phyloP scores from a whole-genome alignment of 257 asterid genomes.

The Solanum appendiculatum region DNA sequence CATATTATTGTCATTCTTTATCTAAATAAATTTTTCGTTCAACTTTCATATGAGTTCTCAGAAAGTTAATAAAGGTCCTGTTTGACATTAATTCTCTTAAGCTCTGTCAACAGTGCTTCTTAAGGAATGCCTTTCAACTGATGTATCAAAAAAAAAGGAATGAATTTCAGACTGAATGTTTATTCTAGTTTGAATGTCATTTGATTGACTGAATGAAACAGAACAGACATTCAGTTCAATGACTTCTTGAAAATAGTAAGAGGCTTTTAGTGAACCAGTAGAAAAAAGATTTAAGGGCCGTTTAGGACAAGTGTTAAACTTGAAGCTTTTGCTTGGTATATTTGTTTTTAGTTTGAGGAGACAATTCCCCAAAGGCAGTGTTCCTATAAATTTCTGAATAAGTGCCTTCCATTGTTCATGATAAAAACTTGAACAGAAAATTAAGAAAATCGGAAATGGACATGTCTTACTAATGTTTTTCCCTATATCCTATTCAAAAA shows the following conservation, averaged over 20 bases:
- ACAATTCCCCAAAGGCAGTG: background rate
- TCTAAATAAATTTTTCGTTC: background rate
- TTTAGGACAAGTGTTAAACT: background rate
- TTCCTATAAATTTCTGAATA: background rate
- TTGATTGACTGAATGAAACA: background rate
- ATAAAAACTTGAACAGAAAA: background rate
- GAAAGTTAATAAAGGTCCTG: background rate
- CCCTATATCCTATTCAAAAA: no score
- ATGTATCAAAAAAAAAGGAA: background rate
- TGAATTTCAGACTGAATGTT: background rate
- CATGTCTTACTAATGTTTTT: background rate
- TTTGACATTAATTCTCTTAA: background rate
- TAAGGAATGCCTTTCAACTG: background rate
- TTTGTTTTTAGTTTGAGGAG: background rate
- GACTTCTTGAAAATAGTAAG: background rate
- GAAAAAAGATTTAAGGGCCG: background rate
- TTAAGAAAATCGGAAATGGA: background rate
- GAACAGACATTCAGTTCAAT: background rate
- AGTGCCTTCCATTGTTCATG: background rate
- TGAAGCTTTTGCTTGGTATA: background rate
- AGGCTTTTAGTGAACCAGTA: background rate
- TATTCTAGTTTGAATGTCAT: background rate
- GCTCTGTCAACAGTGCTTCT: background rate
- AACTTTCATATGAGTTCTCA: background rate
- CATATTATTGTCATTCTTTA: background rate